Conservation (phyloP, 23 red algal species). For the Pyropia yezoensis region DNA sequence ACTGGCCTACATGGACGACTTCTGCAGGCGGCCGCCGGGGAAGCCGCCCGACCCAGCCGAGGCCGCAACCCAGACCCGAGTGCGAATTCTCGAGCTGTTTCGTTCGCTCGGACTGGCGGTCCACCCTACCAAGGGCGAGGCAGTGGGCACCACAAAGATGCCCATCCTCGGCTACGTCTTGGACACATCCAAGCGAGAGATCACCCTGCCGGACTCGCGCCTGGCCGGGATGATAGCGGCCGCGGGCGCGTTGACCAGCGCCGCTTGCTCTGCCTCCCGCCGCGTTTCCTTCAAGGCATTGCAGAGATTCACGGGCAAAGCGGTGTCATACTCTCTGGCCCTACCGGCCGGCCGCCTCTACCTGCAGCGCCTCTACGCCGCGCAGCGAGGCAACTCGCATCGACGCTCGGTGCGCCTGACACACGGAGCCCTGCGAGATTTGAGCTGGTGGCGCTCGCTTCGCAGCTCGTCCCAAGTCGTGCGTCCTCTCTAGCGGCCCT, state of each 20-base stretch:
- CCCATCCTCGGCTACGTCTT: slow-evolving; percentile 18
- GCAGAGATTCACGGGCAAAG: slow-evolving; percentile 5
- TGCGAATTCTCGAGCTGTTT: background rate
- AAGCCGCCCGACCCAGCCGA: background rate
- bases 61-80: background rate
- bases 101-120: background rate
- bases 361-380: slow-evolving; percentile 11
- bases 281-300: background rate
- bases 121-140: slow-evolving; percentile 7
- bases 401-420: no score
- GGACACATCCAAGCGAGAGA: slow-evolving; percentile 12
- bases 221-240: slow-evolving; percentile 1
- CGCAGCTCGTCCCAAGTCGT: no score
- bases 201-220: background rate
- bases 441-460: no score
- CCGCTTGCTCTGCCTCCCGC: background rate
- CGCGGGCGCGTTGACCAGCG: slow-evolving; percentile 8
- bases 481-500: no score
- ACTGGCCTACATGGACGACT: slow-evolving; percentile 34
- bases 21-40: no score
- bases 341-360: slow-evolving; percentile 31
- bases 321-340: slow-evolving; percentile 19
- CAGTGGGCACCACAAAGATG: background rate
- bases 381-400: background rate
- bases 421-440: no score